Evolutionary conservation across 257 asterid genomes (phyloP).

Genomic region (Rauvolfia tetraphylla): DNA sequence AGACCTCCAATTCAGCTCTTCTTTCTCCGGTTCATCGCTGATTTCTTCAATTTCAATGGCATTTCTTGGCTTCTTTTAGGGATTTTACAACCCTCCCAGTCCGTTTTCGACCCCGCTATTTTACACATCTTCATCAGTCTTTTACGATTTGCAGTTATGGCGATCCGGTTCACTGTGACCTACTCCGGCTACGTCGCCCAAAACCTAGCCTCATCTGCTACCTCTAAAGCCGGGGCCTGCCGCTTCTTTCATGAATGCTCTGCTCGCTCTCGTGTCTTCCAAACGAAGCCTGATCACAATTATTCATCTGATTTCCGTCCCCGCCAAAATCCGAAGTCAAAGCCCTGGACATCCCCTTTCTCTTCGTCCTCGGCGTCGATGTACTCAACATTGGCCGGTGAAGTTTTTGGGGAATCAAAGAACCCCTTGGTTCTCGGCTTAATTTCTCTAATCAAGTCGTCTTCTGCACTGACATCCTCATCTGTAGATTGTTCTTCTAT

Average conservation of each 20-base stretch:
- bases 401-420: slow-evolving; percentile 39
- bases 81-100: slow-evolving; percentile 25
- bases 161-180: slow-evolving; percentile 70
- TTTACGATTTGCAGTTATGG: slow-evolving; percentile 51
- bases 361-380: slow-evolving; percentile 27
- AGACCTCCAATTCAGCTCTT: slow-evolving; percentile 15
- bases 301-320: slow-evolving; percentile 32
- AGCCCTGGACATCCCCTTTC: slow-evolving; percentile 11
- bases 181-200: slow-evolving; percentile 80
- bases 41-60: slow-evolving; percentile 16
- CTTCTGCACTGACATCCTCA: slow-evolving; percentile 12
- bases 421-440: slow-evolving; percentile 55
- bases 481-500: slow-evolving; percentile 26
- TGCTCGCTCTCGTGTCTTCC: slow-evolving; percentile 35
- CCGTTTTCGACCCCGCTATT: slow-evolving; percentile 26
- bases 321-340: slow-evolving; percentile 21
- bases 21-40: slow-evolving; percentile 9
- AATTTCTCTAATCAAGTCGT: slow-evolving; percentile 50
- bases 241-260: slow-evolving; percentile 58
- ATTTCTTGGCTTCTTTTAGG: slow-evolving; percentile 17
- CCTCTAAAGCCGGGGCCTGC: slow-evolving; percentile 32
- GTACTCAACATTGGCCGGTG: slow-evolving; percentile 47
- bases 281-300: slow-evolving; percentile 41
- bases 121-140: slow-evolving; percentile 32
- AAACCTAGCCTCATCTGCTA: slow-evolving; percentile 49